Evolutionary conservation across 2,329 filamentous ascomycete species (phyloP).

Genomic region (Aureobasidium sp.): DNA sequence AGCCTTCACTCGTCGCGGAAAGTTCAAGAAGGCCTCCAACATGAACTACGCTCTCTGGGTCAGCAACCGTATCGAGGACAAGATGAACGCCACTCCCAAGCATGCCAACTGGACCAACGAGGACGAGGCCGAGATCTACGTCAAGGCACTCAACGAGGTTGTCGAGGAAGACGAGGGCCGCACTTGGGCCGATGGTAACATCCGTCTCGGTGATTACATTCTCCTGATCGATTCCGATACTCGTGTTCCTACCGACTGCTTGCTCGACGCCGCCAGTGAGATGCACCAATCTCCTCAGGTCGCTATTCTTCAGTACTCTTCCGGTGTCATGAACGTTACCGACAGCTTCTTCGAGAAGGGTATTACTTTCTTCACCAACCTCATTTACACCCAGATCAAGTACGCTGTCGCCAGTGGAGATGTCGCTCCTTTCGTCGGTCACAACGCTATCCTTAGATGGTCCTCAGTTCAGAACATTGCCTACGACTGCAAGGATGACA

Average conservation of each 20-base stretch:
- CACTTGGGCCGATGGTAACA: slow-evolving; percentile 77
- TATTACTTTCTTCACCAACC: slow-evolving; percentile 46
- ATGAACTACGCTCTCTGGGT: slow-evolving; percentile 64
- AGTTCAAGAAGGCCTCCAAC: slow-evolving; percentile 68
- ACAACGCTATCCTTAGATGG: slow-evolving; percentile 72
- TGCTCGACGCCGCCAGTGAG: slow-evolving; percentile 72
- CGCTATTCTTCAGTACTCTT: slow-evolving; percentile 70
- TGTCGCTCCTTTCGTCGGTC: slow-evolving; percentile 73
- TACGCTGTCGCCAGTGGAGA: slow-evolving; percentile 73
- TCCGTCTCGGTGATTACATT: slow-evolving; percentile 79
- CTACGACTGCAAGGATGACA: slow-evolving; percentile 61
- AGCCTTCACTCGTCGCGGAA: slow-evolving; percentile 51
- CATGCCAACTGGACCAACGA: slow-evolving; percentile 58
- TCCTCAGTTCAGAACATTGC: slow-evolving; percentile 66
- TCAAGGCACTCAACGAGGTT: slow-evolving; percentile 55
- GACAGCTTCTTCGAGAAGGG: slow-evolving; percentile 53
- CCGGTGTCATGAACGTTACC: slow-evolving; percentile 72
- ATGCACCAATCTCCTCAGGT: slow-evolving; percentile 76
- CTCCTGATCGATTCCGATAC: slow-evolving; percentile 73
- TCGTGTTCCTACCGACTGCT: slow-evolving; percentile 67
- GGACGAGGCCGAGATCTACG: slow-evolving; percentile 62
- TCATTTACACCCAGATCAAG: slow-evolving; percentile 69
- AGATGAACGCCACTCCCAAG: slow-evolving; percentile 52
- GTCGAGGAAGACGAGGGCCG: slow-evolving; percentile 58
- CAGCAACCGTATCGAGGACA: slow-evolving; percentile 62